Evolutionary conservation across 176 grass and related monocot species (phyloP).

Genomic region (Urochloa ruziziensis): DNA sequence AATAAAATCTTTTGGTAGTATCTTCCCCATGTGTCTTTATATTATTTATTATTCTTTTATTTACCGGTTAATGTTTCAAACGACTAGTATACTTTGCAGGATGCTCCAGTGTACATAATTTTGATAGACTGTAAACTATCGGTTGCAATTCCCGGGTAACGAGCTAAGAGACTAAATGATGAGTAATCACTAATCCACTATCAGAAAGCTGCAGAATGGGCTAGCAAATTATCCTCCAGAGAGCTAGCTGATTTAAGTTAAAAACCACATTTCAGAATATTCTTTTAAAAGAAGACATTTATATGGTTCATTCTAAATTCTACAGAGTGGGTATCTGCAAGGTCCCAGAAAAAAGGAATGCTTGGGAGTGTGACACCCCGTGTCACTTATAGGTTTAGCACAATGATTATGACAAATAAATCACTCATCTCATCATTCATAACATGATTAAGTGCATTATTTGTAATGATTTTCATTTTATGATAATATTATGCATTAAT

Average conservation of each 20-base stretch:
- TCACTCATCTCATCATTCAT: no score
- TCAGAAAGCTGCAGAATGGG: background rate
- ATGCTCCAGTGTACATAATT: background rate
- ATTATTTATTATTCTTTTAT: background rate
- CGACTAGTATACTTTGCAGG: background rate
- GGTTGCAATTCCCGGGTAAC: background rate
- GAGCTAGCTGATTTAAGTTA: background rate
- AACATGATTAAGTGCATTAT: no score
- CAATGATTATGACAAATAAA: no score
- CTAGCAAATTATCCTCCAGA: background rate
- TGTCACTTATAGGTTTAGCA: no score
- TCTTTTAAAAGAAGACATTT: background rate
- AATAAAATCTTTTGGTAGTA: background rate
- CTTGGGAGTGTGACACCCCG: no score
- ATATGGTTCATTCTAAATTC: background rate
- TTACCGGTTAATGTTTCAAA: background rate
- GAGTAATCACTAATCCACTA: background rate
- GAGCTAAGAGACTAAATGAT: background rate
- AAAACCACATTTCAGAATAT: background rate
- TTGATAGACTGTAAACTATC: background rate
- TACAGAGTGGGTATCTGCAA: background rate
- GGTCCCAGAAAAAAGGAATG: background rate
- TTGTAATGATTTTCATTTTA: no score
- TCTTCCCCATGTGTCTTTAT: background rate
- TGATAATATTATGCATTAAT: no score